These are phyloP conservation scores for Lablab purpureus DNA, from an alignment of 306 rosid genomes.

Conservation along the genomic window DNA sequence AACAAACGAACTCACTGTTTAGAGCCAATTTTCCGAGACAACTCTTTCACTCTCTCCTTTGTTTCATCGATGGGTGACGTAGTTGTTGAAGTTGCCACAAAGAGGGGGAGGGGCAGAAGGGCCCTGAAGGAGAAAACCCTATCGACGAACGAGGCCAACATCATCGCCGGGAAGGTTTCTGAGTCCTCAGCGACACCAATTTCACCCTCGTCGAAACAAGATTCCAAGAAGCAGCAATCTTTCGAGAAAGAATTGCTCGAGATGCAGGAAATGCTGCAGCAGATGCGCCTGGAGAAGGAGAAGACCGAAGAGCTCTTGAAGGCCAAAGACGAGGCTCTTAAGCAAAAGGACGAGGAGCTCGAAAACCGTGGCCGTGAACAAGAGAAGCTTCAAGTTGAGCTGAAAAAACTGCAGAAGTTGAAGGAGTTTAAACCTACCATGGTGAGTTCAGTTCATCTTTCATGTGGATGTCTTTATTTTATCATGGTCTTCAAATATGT, in stretches of 20 bases:
- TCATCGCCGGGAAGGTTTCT: background rate
- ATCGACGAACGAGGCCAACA: conserved; percentile 49
- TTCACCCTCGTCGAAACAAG: conserved; percentile 45
- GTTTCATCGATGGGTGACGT: conserved; percentile 64
- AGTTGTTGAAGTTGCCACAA: conserved; percentile 48
- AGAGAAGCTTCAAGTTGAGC: conserved; percentile 79
- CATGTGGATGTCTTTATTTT: background rate
- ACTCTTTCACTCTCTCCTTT: background rate
- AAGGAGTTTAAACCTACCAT: conserved; percentile 92
- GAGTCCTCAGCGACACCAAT: background rate
- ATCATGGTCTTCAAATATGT: background rate
- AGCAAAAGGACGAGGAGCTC: conserved; percentile 79
- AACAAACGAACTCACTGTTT: background rate
- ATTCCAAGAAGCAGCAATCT: conserved; percentile 50
- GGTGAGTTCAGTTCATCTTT: conserved; percentile 51
- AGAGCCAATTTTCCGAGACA: background rate
- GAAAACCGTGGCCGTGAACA: conserved; percentile 61
- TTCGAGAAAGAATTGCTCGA: conserved; percentile 80
- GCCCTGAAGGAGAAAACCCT: conserved; percentile 75
- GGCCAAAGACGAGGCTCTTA: conserved; percentile 75
- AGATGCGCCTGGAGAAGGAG: conserved; percentile 77
- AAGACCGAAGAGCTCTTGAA: conserved; percentile 82
- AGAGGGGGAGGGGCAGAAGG: conserved; percentile 64
- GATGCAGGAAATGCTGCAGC: conserved; percentile 76
- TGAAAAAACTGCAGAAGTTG: conserved; percentile 80